A percentile compares a stretch with the other conserved stretches of the same genome.
Evolutionary conservation across 805 yeast species (phyloP).

Genomic region (Saturnispora zaruensis): DNA sequence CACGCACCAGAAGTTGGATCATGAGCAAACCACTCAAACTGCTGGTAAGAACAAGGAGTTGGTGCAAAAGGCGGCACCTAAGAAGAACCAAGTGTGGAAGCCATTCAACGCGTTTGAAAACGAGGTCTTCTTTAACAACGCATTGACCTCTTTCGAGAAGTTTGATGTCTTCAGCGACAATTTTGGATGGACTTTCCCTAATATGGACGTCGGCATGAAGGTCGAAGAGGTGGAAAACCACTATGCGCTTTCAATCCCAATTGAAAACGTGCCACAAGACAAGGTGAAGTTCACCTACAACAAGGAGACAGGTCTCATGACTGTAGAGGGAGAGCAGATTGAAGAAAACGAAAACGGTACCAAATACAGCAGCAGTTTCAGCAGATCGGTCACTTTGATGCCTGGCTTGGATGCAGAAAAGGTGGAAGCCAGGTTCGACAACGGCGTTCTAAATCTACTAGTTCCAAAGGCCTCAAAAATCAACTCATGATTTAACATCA

Average conservation of each 20-base stretch:
- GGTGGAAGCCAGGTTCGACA: constrained; percentile 37
- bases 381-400: constrained; percentile 30
- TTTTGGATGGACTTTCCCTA: not conserved
- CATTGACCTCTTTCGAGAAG: constrained; percentile 32
- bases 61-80: not conserved
- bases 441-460: constrained; percentile 36
- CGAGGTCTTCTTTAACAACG: constrained; percentile 15
- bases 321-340: constrained; percentile 35
- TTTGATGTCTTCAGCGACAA: not conserved
- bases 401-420: constrained; percentile 35
- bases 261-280: constrained; percentile 42
- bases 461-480: constrained; percentile 29
- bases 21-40: not conserved
- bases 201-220: not conserved
- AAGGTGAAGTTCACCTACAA: constrained; percentile 39
- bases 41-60: not conserved
- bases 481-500: not conserved
- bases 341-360: constrained; percentile 3
- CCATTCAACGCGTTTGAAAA: constrained; percentile 16
- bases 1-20: not conserved
- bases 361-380: constrained; percentile 14
- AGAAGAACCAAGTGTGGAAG: constrained; percentile 10
- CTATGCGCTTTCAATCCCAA: constrained; percentile 35
- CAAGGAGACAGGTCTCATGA: constrained; percentile 35
- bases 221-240: constrained; percentile 35